phyloP scores from a whole-genome alignment of 2,329 filamentous ascomycete species.

The Colletotrichum kahawae region DNA sequence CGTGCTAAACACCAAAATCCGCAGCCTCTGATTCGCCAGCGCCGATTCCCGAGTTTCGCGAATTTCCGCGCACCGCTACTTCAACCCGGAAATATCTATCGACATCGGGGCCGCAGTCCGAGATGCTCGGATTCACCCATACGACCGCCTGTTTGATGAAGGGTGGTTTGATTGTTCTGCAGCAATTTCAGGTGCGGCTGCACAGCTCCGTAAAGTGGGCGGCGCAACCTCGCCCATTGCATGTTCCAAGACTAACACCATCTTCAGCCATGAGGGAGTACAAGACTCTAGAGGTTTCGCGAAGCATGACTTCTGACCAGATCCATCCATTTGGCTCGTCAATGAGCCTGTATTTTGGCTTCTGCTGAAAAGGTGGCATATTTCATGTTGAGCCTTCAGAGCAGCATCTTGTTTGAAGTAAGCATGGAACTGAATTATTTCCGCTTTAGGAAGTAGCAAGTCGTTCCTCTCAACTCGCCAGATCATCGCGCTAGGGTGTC shows the following conservation, averaged over 20 bases:
- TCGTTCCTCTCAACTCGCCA: not conserved
- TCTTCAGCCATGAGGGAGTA: not conserved
- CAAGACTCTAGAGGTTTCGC: not conserved
- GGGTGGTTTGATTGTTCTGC: not conserved
- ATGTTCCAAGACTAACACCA: not conserved
- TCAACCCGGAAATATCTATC: not conserved
- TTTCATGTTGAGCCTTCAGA: accelerated
- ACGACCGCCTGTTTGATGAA: not conserved
- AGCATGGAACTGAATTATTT: not conserved
- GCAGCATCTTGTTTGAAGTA: accelerated
- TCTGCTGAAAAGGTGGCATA: accelerated
- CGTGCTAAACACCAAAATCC: not conserved
- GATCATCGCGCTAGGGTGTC: not conserved
- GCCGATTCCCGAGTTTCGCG: not conserved
- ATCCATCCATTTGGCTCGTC: not conserved
- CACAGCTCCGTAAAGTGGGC: not conserved
- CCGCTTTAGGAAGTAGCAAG: not conserved
- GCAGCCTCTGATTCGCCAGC: not conserved
- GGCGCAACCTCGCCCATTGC: not conserved
- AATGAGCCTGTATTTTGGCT: not conserved
- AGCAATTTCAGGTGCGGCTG: not conserved
- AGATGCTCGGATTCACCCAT: not conserved
- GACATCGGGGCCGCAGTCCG: not conserved
- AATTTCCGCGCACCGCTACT: not conserved
- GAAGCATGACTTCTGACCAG: not conserved